Conservation (phyloP, 768 basidiomycete species). For the Trametes maxima region DNA sequence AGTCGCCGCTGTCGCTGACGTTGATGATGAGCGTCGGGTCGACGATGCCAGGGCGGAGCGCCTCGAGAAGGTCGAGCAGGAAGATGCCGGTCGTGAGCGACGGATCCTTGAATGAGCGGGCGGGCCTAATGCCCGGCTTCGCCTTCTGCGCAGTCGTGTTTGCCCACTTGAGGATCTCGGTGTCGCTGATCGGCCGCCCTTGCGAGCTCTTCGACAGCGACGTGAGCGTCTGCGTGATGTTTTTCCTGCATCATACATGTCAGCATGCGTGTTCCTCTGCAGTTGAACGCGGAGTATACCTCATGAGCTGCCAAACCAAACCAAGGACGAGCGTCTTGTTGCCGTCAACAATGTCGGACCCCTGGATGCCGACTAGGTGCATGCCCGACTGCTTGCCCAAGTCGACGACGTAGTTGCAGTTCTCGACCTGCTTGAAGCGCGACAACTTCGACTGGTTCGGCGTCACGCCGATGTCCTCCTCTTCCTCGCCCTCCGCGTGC, state of each 20-base stretch:
- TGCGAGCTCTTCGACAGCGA: slow-evolving; percentile 65
- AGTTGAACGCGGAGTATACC: slow-evolving; percentile 46
- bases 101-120: slow-evolving; percentile 95
- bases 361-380: slow-evolving; percentile 97
- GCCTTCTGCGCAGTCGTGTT: slow-evolving; percentile 82
- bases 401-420: slow-evolving; percentile 95
- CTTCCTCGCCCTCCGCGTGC: slow-evolving; percentile 59
- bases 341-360: slow-evolving; percentile 96
- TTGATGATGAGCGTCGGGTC: slow-evolving; percentile 79
- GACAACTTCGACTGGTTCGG: slow-evolving; percentile 86
- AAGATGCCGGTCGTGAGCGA: slow-evolving; percentile 86
- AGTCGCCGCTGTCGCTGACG: slow-evolving; percentile 62
- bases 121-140: slow-evolving; percentile 58
- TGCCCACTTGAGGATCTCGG: slow-evolving; percentile 95
- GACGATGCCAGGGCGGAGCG: slow-evolving; percentile 91
- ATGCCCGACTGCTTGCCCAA: slow-evolving; percentile 91
- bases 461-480: slow-evolving; percentile 81
- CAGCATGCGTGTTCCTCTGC: background rate
- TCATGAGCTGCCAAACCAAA: slow-evolving; percentile 97
- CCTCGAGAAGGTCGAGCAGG: slow-evolving; percentile 91
- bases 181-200: slow-evolving; percentile 86
- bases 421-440: slow-evolving; percentile 97
- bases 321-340: slow-evolving; percentile 90
- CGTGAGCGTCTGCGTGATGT: slow-evolving; percentile 88
- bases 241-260: slow-evolving; percentile 52